Conservation (phyloP, 495 filamentous ascomycete genomes). For the Neurospora terricola region DNA sequence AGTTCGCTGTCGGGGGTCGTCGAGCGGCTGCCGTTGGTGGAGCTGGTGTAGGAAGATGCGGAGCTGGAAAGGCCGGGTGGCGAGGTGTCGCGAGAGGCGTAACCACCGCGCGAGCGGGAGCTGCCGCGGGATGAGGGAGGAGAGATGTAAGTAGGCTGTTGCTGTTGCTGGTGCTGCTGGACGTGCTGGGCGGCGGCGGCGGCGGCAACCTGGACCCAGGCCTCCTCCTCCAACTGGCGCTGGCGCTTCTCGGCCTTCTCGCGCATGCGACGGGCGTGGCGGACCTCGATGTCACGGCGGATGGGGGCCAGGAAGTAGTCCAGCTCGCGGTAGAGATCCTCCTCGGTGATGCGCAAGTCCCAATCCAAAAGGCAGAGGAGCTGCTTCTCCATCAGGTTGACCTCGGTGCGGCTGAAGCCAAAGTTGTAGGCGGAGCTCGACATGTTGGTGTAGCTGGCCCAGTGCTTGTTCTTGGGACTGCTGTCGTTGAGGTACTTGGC, state of each 20-base stretch:
- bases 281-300: constrained; percentile 37
- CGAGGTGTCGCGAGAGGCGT: constrained; percentile 22
- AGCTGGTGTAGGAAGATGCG: constrained; percentile 30
- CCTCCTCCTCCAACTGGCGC: constrained; percentile 20
- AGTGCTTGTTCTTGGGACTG: constrained; percentile 99
- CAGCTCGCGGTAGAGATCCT: constrained; percentile 78
- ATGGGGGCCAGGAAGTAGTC: constrained; percentile 85
- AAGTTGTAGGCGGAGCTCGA: constrained; percentile 58
- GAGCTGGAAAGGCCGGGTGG: constrained; percentile 33
- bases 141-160: constrained; percentile 19
- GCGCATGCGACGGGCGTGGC: constrained; percentile 31
- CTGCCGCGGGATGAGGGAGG: constrained; percentile 28
- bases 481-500: constrained; percentile 98
- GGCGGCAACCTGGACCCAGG: constrained; percentile 11
- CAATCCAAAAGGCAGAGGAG: constrained; percentile 87
- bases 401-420: constrained; percentile 86
- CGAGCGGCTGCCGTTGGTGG: constrained; percentile 33
- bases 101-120: constrained; percentile 25
- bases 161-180: not conserved
- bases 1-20: constrained; percentile 32
- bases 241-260: constrained; percentile 32
- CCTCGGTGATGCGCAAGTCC: constrained; percentile 74
- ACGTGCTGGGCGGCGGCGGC: constrained; percentile 3
- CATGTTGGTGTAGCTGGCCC: constrained; percentile 84
- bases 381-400: constrained; percentile 98